A percentile compares a stretch with the other conserved stretches of the same genome.
phyloP scores from a whole-genome alignment of 2,329 filamentous ascomycete genomes.

The Thielaviopsis euricoi region DNA sequence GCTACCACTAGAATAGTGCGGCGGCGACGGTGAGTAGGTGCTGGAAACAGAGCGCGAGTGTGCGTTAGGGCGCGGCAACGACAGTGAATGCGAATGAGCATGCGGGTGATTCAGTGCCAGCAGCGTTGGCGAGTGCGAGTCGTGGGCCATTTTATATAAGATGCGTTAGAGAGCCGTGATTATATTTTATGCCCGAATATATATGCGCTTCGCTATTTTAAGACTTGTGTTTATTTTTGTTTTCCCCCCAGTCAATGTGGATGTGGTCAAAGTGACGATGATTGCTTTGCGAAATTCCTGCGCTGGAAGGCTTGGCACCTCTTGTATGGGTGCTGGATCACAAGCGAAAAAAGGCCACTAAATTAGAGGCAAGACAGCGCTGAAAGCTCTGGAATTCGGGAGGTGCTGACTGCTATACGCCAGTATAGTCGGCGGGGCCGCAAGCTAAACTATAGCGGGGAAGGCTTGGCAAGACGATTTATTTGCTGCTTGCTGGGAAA shows the following conservation, averaged over 20 bases:
- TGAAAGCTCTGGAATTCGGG: background rate
- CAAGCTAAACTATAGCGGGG: too few relatives aligned
- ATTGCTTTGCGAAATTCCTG: background rate
- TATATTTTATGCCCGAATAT: background rate
- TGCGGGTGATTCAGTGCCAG: constrained; percentile 20
- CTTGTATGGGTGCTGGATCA: background rate
- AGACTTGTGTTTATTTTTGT: background rate
- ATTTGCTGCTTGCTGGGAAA: too few relatives aligned
- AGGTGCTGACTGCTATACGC: background rate
- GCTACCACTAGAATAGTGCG: background rate
- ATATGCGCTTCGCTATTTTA: background rate
- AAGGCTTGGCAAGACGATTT: too few relatives aligned
- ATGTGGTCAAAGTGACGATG: background rate
- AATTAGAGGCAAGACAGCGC: background rate
- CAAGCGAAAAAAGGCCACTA: background rate
- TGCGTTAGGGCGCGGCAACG: background rate
- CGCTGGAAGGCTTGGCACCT: background rate
- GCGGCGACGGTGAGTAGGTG: background rate
- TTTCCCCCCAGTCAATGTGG: too few relatives aligned
- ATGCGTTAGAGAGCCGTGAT: too few relatives aligned
- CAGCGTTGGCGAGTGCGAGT: constrained; percentile 1
- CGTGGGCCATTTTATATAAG: constrained; percentile 1
- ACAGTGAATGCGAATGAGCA: constrained; percentile 17
- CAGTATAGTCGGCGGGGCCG: too few relatives aligned
- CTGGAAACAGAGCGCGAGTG: background rate